A percentile compares a stretch with the other conserved stretches of the same genome.
phyloP scores from a whole-genome alignment of 2,329 filamentous ascomycete species.

The Colletotrichum sp. region DNA sequence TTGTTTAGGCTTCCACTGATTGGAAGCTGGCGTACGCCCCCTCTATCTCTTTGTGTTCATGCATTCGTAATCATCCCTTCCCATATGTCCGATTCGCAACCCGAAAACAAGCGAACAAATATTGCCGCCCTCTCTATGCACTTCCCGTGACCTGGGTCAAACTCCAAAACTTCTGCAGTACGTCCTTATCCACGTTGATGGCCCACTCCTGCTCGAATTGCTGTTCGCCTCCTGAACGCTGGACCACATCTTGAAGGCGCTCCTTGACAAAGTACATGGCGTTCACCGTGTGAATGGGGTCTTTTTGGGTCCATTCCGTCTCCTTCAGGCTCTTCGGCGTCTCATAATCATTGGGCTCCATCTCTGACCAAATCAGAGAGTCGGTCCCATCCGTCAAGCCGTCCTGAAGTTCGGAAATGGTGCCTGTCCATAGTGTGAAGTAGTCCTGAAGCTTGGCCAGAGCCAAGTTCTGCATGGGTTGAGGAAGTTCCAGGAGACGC shows the following conservation, averaged over 20 bases:
- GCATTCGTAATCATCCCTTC: conserved; percentile 11
- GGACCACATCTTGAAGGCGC: conserved; percentile 64
- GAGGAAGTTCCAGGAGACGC: conserved; percentile 69
- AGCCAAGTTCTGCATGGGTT: conserved; percentile 61
- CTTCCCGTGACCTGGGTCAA: neutral
- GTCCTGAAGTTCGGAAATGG: conserved; percentile 70
- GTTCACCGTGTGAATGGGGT: conserved; percentile 72
- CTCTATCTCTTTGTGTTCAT: conserved; percentile 6
- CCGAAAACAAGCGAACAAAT: neutral
- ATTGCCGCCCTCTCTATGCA: neutral
- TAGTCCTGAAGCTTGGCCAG: conserved; percentile 72
- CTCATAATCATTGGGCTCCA: conserved; percentile 56
- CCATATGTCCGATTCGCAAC: neutral
- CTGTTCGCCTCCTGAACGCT: conserved; percentile 66
- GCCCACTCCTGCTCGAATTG: conserved; percentile 72
- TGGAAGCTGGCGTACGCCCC: neutral
- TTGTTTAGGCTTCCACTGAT: neutral
- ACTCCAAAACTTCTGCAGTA: conserved; percentile 65
- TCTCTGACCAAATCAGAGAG: conserved; percentile 52
- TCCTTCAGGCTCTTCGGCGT: conserved; percentile 60
- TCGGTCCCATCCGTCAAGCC: conserved; percentile 58
- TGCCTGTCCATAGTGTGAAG: conserved; percentile 76
- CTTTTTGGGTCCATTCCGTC: conserved; percentile 58
- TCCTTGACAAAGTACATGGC: conserved; percentile 69
- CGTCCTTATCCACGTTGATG: conserved; percentile 76